These are phyloP conservation scores for Fusarium austroafricanum DNA, from an alignment of 2,329 filamentous ascomycete species.

Conservation along the genomic window DNA sequence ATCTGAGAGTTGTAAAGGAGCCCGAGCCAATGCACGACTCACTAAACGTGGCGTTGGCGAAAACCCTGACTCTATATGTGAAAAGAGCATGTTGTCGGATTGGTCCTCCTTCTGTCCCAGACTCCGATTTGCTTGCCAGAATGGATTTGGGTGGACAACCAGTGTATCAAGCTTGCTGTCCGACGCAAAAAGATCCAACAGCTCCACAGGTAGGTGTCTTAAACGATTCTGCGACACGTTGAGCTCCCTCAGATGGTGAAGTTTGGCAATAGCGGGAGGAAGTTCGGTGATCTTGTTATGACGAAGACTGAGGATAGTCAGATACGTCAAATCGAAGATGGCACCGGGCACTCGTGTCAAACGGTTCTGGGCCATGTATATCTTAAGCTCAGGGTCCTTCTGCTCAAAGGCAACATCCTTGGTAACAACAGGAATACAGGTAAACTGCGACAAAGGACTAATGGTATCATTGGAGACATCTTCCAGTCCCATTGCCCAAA, in stretches of 20 bases:
- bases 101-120: constrained; percentile 17
- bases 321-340: constrained; percentile 69
- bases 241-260: constrained; percentile 69
- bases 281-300: constrained; percentile 71
- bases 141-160: constrained; percentile 72
- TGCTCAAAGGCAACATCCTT: constrained; percentile 70
- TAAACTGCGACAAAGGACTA: constrained; percentile 65
- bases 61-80: constrained; percentile 8
- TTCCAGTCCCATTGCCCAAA: constrained; percentile 68
- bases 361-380: constrained; percentile 71
- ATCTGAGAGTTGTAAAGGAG: constrained; percentile 49
- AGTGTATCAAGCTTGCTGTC: constrained; percentile 62
- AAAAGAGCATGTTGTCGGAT: constrained; percentile 20
- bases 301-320: constrained; percentile 74
- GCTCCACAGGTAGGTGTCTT: constrained; percentile 69
- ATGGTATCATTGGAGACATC: constrained; percentile 68
- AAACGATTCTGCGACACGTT: constrained; percentile 75
- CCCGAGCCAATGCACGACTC: constrained; percentile 46
- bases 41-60: constrained; percentile 35
- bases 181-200: constrained; percentile 66
- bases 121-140: constrained; percentile 57
- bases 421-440: constrained; percentile 64
- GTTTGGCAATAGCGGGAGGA: constrained; percentile 67
- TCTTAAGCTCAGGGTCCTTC: constrained; percentile 67
- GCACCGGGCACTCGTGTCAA: constrained; percentile 67